These are phyloP conservation scores for Diutina sp. DNA, from an alignment of 1,139 yeast species.

Conservation along the genomic window DNA sequence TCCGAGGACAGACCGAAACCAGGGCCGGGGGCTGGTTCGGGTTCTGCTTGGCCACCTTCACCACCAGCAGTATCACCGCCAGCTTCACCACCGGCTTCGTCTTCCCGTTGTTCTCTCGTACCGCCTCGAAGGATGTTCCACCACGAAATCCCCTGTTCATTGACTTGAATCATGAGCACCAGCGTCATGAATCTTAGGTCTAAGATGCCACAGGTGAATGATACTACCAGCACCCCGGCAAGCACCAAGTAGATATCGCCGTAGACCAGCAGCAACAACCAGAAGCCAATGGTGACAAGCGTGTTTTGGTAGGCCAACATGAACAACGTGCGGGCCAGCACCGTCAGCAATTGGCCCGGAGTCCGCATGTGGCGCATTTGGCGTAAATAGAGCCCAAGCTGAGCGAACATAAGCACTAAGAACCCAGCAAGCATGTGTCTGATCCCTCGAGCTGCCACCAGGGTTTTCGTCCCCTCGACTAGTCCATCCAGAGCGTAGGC, in stretches of 20 bases:
- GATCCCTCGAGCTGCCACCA: slow-evolving; percentile 29
- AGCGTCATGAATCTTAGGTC: slow-evolving; percentile 66
- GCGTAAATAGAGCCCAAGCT: slow-evolving; percentile 23
- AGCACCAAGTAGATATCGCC: slow-evolving; percentile 51
- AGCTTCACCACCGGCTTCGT: slow-evolving; percentile 4
- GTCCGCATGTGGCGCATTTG: slow-evolving; percentile 67
- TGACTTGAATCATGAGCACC: slow-evolving; percentile 59
- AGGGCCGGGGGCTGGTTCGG: background rate
- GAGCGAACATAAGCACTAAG: slow-evolving; percentile 25
- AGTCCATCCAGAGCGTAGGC: slow-evolving; percentile 23
- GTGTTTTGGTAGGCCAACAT: slow-evolving; percentile 57
- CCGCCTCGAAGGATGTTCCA: slow-evolving; percentile 43
- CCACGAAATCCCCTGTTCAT: slow-evolving; percentile 56
- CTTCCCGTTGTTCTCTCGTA: slow-evolving; percentile 14
- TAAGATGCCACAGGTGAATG: slow-evolving; percentile 62
- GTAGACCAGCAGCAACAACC: slow-evolving; percentile 44
- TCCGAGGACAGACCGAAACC: slow-evolving; percentile 13
- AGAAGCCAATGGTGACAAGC: slow-evolving; percentile 45
- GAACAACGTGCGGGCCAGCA: slow-evolving; percentile 13
- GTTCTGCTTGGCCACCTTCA: slow-evolving; percentile 4
- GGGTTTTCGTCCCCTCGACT: slow-evolving; percentile 47
- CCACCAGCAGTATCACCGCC: slow-evolving; percentile 6
- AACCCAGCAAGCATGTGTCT: slow-evolving; percentile 36
- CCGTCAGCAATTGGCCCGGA: slow-evolving; percentile 53
- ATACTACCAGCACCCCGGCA: slow-evolving; percentile 56